A percentile compares a stretch with the other conserved stretches of the same genome.
These are phyloP conservation scores for Cucurbita argyrosperma DNA, from an alignment of 306 rosid species.

Conservation along the genomic window DNA sequence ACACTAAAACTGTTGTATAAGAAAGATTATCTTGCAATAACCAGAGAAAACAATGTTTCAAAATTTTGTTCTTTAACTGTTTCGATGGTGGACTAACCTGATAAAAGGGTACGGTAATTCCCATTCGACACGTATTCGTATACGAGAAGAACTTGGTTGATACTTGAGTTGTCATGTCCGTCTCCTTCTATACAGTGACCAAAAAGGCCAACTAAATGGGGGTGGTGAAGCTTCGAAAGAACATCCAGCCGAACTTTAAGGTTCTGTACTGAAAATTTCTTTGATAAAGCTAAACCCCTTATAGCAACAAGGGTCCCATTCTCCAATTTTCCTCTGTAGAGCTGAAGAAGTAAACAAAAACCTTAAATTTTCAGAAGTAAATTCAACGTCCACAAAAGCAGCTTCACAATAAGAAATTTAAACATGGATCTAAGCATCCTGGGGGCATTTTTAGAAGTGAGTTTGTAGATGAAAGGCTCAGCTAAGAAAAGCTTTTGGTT, in stretches of 20 bases:
- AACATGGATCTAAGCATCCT: background rate
- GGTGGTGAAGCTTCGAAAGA: slow-evolving; percentile 83
- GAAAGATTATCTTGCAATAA: background rate
- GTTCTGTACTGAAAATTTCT: slow-evolving; percentile 50
- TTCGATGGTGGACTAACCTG: slow-evolving; percentile 31
- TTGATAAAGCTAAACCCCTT: slow-evolving; percentile 32
- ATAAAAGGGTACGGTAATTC: slow-evolving; percentile 39
- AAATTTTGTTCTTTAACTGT: background rate
- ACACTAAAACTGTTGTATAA: background rate
- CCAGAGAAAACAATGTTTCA: background rate
- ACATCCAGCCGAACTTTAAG: slow-evolving; percentile 57
- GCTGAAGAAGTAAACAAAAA: slow-evolving; percentile 27
- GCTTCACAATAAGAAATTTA: background rate
- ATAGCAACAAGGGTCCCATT: slow-evolving; percentile 47
- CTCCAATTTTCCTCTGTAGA: slow-evolving; percentile 62
- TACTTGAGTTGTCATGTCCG: slow-evolving; percentile 37
- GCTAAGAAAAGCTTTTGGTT: background rate
- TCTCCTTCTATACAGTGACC: slow-evolving; percentile 59
- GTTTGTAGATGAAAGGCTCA: background rate
- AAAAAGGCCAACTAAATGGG: slow-evolving; percentile 68
- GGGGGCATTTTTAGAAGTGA: background rate
- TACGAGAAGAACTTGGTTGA: slow-evolving; percentile 43
- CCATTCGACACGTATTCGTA: slow-evolving; percentile 56
- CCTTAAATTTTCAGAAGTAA: background rate
- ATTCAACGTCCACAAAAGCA: background rate